Base-by-base conservation (phyloP, 495 filamentous ascomycete genomes). In the Lophiotrema nucula region DNA sequence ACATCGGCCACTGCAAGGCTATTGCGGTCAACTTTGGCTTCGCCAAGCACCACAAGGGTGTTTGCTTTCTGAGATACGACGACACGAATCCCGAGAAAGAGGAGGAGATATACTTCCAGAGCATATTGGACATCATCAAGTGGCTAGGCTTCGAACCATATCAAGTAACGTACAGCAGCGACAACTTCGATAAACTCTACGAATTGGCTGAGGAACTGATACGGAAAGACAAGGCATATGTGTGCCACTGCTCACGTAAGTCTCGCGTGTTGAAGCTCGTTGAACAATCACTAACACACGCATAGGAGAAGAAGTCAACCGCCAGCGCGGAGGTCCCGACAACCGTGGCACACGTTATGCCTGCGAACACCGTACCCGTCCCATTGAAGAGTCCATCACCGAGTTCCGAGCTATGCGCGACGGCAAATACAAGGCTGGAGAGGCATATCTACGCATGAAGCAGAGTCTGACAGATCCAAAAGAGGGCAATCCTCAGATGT, bases 11-110 rank as follows among this genome's bases (percentile, higher is more conserved):
- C 70, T 85, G 84, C 61, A 97, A 97, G 75, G 93, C 93, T n/a
- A 97, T 98, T 72, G 84, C 89, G 0, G 81, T 97, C 66, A 98
- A 97, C 74, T 97, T 97, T 70, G 95, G 93, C 0, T 97, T 96
- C 73, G 93, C 93, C 11, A 83, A 81, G 62, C 84, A 86, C 66
- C 87, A 96, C 70, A 86, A 86, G 12, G 95, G 95, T 49, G 76
- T 87, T 52, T 87, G 82, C 72, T 75, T 73, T 56, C 62, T 77
- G 35, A 63, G 74, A 6, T 77, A 66, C 59, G 74, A 77, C 59
- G 74, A 77, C 53, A 77, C 74, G 6, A 76, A 76, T 52, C 74
- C 74, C 25, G 67, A 58, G 23, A 73, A 75, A 52, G 74, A 75
- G 60, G 74, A 76, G 47, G 74, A 74, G 64, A 65, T 49, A 38